Percentiles rank a stretch among this genome's conserved stretches.
Evolutionary conservation across 2,329 filamentous ascomycete genomes (phyloP).

Genomic region (Penicillium brevicompactum): DNA sequence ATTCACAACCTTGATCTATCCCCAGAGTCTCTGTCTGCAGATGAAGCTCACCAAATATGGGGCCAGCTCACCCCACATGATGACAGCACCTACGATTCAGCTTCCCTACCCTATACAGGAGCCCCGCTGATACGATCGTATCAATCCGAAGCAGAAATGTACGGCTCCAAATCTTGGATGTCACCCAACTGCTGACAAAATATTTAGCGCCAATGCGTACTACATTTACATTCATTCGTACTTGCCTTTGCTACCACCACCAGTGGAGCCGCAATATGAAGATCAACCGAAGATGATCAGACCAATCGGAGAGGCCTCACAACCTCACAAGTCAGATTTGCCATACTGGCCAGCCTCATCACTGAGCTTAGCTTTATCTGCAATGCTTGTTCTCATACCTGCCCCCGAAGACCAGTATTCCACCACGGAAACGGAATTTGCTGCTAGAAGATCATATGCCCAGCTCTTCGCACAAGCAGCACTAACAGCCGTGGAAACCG

Average conservation of each 20-base stretch:
- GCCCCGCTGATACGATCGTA: constrained; percentile 17
- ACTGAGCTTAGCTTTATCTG: constrained; percentile 23
- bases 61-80: constrained; percentile 13
- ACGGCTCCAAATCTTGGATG: neutral
- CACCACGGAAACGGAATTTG: constrained; percentile 6
- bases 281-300: constrained; percentile 10
- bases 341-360: constrained; percentile 24
- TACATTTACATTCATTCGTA: constrained; percentile 31
- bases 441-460: constrained; percentile 22
- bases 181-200: neutral
- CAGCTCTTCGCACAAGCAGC: constrained; percentile 27
- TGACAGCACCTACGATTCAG: constrained; percentile 7
- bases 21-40: constrained; percentile 13
- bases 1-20: constrained; percentile 21
- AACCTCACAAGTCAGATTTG: constrained; percentile 13
- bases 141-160: constrained; percentile 25
- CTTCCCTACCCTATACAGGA: constrained; percentile 4
- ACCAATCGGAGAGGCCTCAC: neutral
- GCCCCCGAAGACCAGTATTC: constrained; percentile 8
- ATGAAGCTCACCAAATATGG: constrained; percentile 13
- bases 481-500: constrained; percentile 15
- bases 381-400: constrained; percentile 27
- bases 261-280: constrained; percentile 8
- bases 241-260: constrained; percentile 24
- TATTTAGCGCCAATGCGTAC: constrained; percentile 26